Conservation (phyloP, 2,329 filamentous ascomycete species). For the Polychaeton citri region DNA sequence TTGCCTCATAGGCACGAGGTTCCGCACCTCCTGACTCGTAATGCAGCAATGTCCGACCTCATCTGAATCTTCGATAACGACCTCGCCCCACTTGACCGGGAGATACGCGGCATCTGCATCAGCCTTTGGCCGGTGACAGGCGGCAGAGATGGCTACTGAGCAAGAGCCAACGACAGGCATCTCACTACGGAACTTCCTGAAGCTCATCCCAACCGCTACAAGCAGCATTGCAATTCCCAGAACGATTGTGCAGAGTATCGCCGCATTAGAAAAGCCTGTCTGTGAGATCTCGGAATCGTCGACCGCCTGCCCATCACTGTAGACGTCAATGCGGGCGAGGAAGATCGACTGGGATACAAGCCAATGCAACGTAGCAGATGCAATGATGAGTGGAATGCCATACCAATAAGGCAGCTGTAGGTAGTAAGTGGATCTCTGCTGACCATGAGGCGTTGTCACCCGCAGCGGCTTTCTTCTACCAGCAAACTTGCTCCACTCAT, state of each 20-base stretch:
- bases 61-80: neutral
- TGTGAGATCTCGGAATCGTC: neutral
- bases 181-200: slow-evolving; percentile 3
- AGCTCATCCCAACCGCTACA: slow-evolving; percentile 2
- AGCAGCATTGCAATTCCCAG: slow-evolving; percentile 3
- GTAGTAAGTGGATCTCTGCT: slow-evolving; percentile 29
- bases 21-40: neutral
- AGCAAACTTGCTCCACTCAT: slow-evolving; percentile 34
- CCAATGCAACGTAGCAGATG: slow-evolving; percentile 27
- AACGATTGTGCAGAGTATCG: slow-evolving; percentile 1
- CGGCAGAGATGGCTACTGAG: slow-evolving; percentile 10
- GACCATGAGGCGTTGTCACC: slow-evolving; percentile 22
- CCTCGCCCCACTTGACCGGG: slow-evolving; percentile 10
- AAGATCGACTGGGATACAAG: slow-evolving; percentile 32
- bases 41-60: neutral
- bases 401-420: slow-evolving; percentile 27
- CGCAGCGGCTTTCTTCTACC: slow-evolving; percentile 20
- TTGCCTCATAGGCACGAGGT: neutral
- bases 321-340: slow-evolving; percentile 22
- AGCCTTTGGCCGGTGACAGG: slow-evolving; percentile 7
- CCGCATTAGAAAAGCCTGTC: neutral
- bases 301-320: slow-evolving; percentile 2
- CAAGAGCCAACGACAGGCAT: slow-evolving; percentile 10
- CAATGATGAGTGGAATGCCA: slow-evolving; percentile 21
- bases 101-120: slow-evolving; percentile 8